phyloP scores from a whole-genome alignment of 495 filamentous ascomycete species.

The Apodospora peruviana region DNA sequence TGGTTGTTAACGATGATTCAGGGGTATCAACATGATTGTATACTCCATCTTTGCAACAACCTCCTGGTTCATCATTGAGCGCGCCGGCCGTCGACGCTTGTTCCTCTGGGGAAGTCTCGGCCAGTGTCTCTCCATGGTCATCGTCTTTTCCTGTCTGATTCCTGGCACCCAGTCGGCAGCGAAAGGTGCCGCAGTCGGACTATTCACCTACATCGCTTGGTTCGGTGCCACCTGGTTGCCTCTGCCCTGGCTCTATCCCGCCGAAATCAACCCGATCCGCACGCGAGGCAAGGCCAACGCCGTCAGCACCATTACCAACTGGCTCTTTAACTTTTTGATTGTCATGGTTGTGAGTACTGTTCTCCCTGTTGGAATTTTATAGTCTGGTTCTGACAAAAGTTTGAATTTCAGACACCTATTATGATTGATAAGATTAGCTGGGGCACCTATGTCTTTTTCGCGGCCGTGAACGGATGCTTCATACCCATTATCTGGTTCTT shows the following conservation, averaged over 20 bases:
- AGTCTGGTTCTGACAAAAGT: too few species aligned
- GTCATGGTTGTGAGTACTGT: too few species aligned
- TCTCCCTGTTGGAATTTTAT: too few species aligned
- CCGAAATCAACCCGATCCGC: constrained; percentile 69
- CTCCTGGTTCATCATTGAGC: constrained; percentile 79
- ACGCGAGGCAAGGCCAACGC: constrained; percentile 73
- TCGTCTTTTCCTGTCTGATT: constrained; percentile 69
- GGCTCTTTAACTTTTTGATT: constrained; percentile 75
- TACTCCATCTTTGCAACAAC: constrained; percentile 72
- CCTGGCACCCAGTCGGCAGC: constrained; percentile 47
- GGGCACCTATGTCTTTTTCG: constrained; percentile 79
- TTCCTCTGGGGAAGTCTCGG: constrained; percentile 66
- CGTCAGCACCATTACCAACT: constrained; percentile 69
- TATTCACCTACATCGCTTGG: constrained; percentile 74
- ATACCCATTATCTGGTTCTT: constrained; percentile 71
- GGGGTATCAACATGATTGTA: constrained; percentile 62
- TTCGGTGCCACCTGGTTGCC: constrained; percentile 75
- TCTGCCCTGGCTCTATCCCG: constrained; percentile 60
- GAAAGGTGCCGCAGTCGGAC: constrained; percentile 67
- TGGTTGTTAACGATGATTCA: not conserved
- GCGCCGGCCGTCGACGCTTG: constrained; percentile 64
- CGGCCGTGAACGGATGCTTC: constrained; percentile 62
- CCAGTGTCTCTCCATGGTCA: constrained; percentile 66
- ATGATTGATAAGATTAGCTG: constrained; percentile 64
- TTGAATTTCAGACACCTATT: too few species aligned